phyloP scores from a whole-genome alignment of 2,329 filamentous ascomycete species.

The Aspergillus piperis region DNA sequence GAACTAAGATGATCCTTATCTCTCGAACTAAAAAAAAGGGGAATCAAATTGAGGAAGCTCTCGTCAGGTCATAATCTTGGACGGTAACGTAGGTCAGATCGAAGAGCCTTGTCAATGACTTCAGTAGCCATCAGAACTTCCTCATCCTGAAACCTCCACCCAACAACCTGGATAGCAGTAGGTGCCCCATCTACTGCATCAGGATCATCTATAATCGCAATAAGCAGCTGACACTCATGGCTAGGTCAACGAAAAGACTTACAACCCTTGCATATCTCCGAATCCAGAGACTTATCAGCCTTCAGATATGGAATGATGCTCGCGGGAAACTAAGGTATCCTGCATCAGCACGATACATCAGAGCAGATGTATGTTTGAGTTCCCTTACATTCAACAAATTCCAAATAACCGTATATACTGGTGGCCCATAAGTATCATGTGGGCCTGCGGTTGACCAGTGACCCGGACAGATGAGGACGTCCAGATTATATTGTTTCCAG shows the following conservation, averaged over 20 bases:
- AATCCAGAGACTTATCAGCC: neutral
- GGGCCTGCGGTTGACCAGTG: neutral
- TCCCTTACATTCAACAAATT: neutral
- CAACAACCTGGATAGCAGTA: conserved; percentile 1
- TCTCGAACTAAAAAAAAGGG: too few species aligned
- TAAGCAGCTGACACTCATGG: neutral
- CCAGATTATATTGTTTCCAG: neutral
- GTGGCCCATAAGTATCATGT: conserved; percentile 1
- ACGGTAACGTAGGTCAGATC: neutral
- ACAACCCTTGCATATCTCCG: neutral
- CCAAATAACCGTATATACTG: neutral
- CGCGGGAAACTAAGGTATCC: neutral
- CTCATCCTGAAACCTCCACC: neutral
- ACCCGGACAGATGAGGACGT: neutral
- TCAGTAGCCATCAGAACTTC: neutral
- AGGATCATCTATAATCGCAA: neutral
- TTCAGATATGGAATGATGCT: neutral
- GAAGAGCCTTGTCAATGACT: neutral
- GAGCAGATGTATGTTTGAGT: too few species aligned
- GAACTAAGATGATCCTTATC: too few species aligned
- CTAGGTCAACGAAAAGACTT: neutral
- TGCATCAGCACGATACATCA: neutral
- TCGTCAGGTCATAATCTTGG: neutral
- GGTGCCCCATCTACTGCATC: neutral
- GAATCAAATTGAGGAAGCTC: neutral